Evolutionary conservation across 345 rosid genomes (phyloP).

Genomic region (Dipteronia dyeriana): DNA sequence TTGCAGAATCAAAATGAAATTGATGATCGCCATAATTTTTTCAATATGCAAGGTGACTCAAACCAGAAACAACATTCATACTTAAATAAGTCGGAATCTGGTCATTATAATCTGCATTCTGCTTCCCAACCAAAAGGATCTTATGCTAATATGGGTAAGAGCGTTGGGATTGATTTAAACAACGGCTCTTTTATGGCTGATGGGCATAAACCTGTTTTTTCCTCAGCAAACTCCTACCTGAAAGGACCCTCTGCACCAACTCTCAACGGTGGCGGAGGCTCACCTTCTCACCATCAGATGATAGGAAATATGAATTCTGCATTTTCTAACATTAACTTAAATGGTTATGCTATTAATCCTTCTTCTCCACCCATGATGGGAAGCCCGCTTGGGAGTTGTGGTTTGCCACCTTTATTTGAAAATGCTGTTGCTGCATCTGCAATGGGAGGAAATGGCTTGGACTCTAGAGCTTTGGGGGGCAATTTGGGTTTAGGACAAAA

Average conservation of each 20-base stretch:
- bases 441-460: conserved; percentile 49
- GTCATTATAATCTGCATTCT: conserved; percentile 22
- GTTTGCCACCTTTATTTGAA: conserved; percentile 55
- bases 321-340: conserved; percentile 44
- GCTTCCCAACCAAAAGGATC: conserved; percentile 23
- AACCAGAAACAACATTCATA: conserved; percentile 31
- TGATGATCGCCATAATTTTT: conserved; percentile 40
- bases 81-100: conserved; percentile 28
- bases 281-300: conserved; percentile 38
- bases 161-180: conserved; percentile 16
- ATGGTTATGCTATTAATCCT: conserved; percentile 44
- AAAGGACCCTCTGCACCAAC: conserved; percentile 38
- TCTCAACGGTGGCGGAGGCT: conserved; percentile 42
- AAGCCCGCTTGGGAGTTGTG: conserved; percentile 42
- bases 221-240: conserved; percentile 35
- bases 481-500: conserved; percentile 40
- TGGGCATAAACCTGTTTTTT: conserved; percentile 24
- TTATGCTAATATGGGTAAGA: conserved; percentile 19
- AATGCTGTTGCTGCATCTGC: conserved; percentile 55
- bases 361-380: conserved; percentile 52
- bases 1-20: conserved; percentile 32
- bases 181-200: conserved; percentile 20
- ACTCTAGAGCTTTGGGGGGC: conserved; percentile 41
- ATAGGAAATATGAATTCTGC: conserved; percentile 39
- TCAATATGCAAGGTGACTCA: conserved; percentile 38